Evolutionary conservation across 306 rosid species (phyloP).

Genomic region (Spatholobus suberectus): DNA sequence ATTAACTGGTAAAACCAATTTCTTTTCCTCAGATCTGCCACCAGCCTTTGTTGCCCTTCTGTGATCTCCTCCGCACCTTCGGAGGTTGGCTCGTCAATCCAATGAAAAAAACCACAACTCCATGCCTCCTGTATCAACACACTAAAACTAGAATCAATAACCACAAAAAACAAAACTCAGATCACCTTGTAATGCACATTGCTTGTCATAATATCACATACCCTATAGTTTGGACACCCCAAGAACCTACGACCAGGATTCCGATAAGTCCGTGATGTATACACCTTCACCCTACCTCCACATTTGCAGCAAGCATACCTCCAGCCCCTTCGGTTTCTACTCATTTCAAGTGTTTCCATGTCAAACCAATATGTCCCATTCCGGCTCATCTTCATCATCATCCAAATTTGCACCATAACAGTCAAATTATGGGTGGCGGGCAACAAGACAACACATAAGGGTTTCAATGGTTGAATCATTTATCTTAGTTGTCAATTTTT

Average conservation of each 20-base stretch:
- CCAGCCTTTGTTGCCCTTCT: neutral
- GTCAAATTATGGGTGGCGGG: neutral
- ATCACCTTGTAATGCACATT: neutral
- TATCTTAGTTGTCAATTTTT: neutral
- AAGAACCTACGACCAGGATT: neutral
- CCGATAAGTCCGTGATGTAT: neutral
- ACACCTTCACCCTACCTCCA: slow-evolving; percentile 20
- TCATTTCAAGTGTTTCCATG: neutral
- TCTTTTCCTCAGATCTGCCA: neutral
- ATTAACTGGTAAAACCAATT: neutral
- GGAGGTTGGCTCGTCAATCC: neutral
- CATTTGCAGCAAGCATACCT: neutral
- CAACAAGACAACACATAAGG: neutral
- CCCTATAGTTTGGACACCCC: neutral
- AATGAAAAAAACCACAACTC: neutral
- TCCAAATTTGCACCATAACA: neutral
- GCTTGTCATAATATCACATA: neutral
- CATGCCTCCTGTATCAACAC: neutral
- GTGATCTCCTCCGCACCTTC: neutral
- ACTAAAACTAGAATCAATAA: neutral
- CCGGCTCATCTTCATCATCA: neutral
- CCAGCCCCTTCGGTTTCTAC: neutral
- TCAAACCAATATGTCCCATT: neutral
- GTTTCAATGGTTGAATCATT: neutral
- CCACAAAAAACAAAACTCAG: neutral